Conservation (phyloP, 2,329 filamentous ascomycete genomes). For the Fusarium sp. region DNA sequence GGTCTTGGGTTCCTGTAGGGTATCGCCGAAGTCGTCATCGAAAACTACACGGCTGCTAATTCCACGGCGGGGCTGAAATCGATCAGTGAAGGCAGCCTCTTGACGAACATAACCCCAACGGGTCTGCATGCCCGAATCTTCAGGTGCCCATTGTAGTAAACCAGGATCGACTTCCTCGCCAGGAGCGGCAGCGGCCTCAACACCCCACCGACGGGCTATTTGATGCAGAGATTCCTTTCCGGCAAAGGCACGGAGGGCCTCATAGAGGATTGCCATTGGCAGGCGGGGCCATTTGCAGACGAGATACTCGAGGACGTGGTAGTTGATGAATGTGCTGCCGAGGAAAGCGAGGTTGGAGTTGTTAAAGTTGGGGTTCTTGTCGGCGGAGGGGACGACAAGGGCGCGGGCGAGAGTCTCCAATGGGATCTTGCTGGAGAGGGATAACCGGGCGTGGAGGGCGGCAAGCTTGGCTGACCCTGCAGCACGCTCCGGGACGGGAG, state of each 20-base stretch:
- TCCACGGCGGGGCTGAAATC: slow-evolving; percentile 70
- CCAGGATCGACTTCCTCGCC: slow-evolving; percentile 94
- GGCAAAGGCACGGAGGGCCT: slow-evolving; percentile 86
- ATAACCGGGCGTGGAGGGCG: slow-evolving; percentile 90
- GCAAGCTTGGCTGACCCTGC: slow-evolving; percentile 86
- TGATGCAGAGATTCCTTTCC: slow-evolving; percentile 80
- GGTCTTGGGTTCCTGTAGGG: slow-evolving; percentile 47
- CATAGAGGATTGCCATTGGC: slow-evolving; percentile 88
- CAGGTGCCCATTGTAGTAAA: slow-evolving; percentile 81
- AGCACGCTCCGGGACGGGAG: slow-evolving; percentile 77
- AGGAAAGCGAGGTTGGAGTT: slow-evolving; percentile 86
- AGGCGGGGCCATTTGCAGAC: slow-evolving; percentile 91
- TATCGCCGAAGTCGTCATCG: slow-evolving; percentile 87
- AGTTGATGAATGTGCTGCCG: slow-evolving; percentile 85
- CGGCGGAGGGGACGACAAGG: slow-evolving; percentile 87
- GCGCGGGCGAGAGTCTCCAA: slow-evolving; percentile 87
- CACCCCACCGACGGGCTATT: slow-evolving; percentile 88
- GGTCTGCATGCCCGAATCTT: slow-evolving; percentile 60
- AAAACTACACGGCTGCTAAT: slow-evolving; percentile 83
- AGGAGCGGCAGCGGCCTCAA: slow-evolving; percentile 87
- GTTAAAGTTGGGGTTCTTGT: slow-evolving; percentile 84
- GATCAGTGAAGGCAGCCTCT: slow-evolving; percentile 60
- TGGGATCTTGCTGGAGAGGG: slow-evolving; percentile 84
- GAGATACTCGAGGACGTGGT: slow-evolving; percentile 90
- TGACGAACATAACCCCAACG: slow-evolving; percentile 66